phyloP scores from a whole-genome alignment of 1,284 basidiomycete genomes.

The Melampsora americana region DNA sequence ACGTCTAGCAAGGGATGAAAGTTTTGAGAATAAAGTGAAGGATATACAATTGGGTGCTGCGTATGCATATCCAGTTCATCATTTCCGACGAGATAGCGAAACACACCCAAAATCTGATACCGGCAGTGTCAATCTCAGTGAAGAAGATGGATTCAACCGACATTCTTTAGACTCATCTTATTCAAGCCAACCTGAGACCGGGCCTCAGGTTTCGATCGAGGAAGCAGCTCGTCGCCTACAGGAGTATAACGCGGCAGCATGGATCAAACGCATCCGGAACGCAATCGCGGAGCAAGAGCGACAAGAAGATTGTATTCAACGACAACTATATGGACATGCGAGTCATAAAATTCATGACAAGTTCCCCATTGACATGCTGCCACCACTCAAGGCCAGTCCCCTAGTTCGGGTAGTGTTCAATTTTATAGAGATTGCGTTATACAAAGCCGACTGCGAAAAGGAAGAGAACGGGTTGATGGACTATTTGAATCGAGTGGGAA shows the following conservation, averaged over 20 bases:
- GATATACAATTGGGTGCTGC: constrained; percentile 58
- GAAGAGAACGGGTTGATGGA: constrained; percentile 59
- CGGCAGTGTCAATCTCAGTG: constrained; percentile 5
- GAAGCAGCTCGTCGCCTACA: constrained; percentile 73
- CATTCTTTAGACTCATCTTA: constrained; percentile 32
- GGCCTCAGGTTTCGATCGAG: constrained; percentile 60
- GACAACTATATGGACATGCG: constrained; percentile 41
- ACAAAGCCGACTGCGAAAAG: constrained; percentile 65
- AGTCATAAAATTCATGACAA: constrained; percentile 46
- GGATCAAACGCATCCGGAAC: constrained; percentile 63
- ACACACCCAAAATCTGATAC: constrained; percentile 11
- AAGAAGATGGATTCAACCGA: constrained; percentile 14
- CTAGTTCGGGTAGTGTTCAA: constrained; percentile 70
- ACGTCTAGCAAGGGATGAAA: constrained; percentile 73
- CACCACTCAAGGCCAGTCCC: constrained; percentile 63
- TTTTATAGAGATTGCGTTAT: constrained; percentile 63
- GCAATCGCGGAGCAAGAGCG: constrained; percentile 57
- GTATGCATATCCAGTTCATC: background rate
- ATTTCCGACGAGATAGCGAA: constrained; percentile 2
- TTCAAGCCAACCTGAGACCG: constrained; percentile 53
- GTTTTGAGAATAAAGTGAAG: constrained; percentile 73
- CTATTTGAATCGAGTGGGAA: constrained; percentile 70
- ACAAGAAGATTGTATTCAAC: constrained; percentile 56
- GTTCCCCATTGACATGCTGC: constrained; percentile 58
- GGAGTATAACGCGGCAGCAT: constrained; percentile 72